Conservation (phyloP, 108 stramenopile genomes). For the Aurantiochytrium sp. region DNA sequence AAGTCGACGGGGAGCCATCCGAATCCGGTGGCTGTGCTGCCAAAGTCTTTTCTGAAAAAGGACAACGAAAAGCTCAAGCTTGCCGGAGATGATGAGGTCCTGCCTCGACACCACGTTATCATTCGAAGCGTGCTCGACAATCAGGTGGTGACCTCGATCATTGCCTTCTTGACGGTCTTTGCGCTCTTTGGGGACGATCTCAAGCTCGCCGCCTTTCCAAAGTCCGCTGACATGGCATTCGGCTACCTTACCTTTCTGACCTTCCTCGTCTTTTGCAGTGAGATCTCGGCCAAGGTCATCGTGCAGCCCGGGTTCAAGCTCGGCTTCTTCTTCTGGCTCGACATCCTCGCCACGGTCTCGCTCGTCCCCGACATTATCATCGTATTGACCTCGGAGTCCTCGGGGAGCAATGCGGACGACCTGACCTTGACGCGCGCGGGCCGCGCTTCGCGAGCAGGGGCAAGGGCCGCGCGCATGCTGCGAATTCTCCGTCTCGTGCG, state of each 20-base stretch:
- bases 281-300: not conserved
- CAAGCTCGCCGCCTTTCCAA: not conserved
- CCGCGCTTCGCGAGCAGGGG: not conserved
- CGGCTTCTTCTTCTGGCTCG: slow-evolving; percentile 39
- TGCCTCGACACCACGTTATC: not conserved
- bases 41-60: not conserved
- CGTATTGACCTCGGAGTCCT: not conserved
- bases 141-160: not conserved
- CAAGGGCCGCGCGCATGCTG: slow-evolving; percentile 36
- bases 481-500: slow-evolving; percentile 46
- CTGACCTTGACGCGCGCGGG: slow-evolving; percentile 16
- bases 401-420: not conserved
- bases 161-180: slow-evolving; percentile 28
- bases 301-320: not conserved
- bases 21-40: not conserved
- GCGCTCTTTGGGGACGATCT: slow-evolving; percentile 43
- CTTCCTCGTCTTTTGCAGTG: not conserved
- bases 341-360: slow-evolving; percentile 29
- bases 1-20: not conserved
- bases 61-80: not conserved
- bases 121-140: not conserved
- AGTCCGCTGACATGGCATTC: not conserved
- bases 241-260: not conserved
- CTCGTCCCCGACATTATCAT: slow-evolving; percentile 39
- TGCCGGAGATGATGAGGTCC: not conserved